These are phyloP conservation scores for Tuber calosporum DNA, from an alignment of 495 filamentous ascomycete genomes.

Conservation along the genomic window DNA sequence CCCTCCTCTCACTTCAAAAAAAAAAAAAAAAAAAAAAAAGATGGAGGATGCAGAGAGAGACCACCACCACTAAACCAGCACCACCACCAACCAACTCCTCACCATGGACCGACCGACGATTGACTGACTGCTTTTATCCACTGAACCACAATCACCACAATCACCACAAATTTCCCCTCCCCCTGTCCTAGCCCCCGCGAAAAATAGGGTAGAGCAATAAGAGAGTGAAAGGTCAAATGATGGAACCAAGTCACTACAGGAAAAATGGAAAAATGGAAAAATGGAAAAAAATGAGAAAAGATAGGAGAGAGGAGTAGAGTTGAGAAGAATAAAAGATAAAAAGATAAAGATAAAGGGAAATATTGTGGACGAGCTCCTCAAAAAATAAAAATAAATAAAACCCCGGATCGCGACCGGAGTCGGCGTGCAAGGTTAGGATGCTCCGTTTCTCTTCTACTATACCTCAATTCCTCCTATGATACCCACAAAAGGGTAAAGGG, in stretches of 20 bases:
- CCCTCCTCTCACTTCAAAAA: conserved; percentile 22
- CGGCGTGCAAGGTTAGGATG: conserved; percentile 19
- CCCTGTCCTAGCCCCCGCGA: background rate
- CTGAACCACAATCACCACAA: background rate
- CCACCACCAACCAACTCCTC: background rate
- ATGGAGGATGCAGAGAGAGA: background rate
- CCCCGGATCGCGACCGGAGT: conserved; percentile 26
- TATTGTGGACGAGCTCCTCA: conserved; percentile 24
- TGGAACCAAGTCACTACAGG: background rate
- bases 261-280: background rate
- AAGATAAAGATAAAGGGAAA: background rate
- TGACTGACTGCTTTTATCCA: background rate
- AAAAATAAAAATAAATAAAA: conserved; percentile 24
- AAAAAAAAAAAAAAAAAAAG: conserved; percentile 5
- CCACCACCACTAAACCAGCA: background rate
- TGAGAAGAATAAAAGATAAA: background rate
- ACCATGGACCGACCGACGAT: background rate
- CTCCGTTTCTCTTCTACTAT: background rate
- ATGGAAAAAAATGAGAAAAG: background rate
- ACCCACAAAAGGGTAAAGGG: conserved; percentile 9
- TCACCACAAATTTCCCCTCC: conserved; percentile 1
- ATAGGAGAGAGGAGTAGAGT: background rate
- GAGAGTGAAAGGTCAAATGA: background rate
- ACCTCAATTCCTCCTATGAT: conserved; percentile 23
- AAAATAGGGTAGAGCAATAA: background rate